Evolutionary conservation across 495 filamentous ascomycete species (phyloP).

Genomic region (Thozetella sp.): DNA sequence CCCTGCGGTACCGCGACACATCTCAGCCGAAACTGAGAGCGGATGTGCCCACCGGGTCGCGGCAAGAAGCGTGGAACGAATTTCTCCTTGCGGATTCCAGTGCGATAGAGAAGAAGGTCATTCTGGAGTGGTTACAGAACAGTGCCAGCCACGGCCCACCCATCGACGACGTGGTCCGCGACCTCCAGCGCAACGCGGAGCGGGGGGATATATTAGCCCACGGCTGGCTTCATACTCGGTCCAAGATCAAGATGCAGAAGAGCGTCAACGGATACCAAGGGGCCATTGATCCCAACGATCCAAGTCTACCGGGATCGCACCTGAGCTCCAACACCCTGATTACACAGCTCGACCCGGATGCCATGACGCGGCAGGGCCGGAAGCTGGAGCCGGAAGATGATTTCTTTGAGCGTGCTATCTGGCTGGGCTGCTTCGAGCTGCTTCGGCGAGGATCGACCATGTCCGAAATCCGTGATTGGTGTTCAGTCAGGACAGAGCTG

Average conservation of each 20-base stretch:
- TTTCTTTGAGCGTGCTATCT: constrained; percentile 83
- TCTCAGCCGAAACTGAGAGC: constrained; percentile 17
- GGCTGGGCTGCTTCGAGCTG: constrained; percentile 89
- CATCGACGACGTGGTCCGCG: constrained; percentile 73
- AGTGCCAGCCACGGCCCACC: constrained; percentile 67
- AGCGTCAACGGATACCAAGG: constrained; percentile 67
- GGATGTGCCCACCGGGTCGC: constrained; percentile 30
- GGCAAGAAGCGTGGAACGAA: constrained; percentile 40
- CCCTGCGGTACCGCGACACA: constrained; percentile 47
- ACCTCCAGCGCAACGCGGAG: constrained; percentile 70
- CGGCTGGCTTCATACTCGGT: constrained; percentile 91
- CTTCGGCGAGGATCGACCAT: constrained; percentile 74
- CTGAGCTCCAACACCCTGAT: constrained; percentile 66
- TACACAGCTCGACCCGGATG: constrained; percentile 95
- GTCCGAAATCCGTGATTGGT: constrained; percentile 79
- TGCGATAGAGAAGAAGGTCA: constrained; percentile 69
- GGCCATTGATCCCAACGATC: constrained; percentile 59
- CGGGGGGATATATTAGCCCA: constrained; percentile 70
- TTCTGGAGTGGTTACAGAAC: constrained; percentile 82
- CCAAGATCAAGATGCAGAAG: constrained; percentile 88
- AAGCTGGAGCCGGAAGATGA: constrained; percentile 77
- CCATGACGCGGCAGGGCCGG: constrained; percentile 73
- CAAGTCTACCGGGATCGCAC: constrained; percentile 57
- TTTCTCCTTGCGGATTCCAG: constrained; percentile 46
- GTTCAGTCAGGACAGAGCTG: constrained; percentile 71